A percentile compares a stretch with the other conserved stretches of the same genome.
These are phyloP conservation scores for Penicillium digitatum DNA, from an alignment of 2,329 filamentous ascomycete species.

Conservation along the genomic window DNA sequence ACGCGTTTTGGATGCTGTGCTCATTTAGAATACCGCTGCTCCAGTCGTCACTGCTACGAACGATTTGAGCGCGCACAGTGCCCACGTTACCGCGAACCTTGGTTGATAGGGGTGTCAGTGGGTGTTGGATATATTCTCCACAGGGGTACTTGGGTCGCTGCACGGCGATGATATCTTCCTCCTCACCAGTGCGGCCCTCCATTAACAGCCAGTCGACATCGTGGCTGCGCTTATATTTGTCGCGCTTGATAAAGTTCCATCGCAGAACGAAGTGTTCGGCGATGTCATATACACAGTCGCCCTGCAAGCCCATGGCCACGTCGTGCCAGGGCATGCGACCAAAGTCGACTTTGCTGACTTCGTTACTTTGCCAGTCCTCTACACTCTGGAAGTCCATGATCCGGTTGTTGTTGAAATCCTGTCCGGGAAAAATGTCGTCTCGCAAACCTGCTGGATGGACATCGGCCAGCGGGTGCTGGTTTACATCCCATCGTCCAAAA, in stretches of 20 bases:
- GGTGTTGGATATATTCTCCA: constrained; percentile 81
- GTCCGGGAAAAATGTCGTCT: constrained; percentile 86
- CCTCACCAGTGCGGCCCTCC: constrained; percentile 67
- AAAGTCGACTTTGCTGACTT: constrained; percentile 83
- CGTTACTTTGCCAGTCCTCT: constrained; percentile 86
- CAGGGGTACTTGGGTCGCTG: constrained; percentile 86
- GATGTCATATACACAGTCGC: constrained; percentile 87
- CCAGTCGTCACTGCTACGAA: constrained; percentile 91
- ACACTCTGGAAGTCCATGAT: constrained; percentile 95
- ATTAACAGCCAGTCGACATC: constrained; percentile 81
- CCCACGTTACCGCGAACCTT: constrained; percentile 65
- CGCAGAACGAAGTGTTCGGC: constrained; percentile 91
- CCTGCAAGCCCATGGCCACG: constrained; percentile 85
- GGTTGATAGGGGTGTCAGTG: constrained; percentile 62
- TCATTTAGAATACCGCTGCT: constrained; percentile 80
- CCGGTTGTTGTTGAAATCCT: constrained; percentile 97
- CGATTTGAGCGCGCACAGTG: constrained; percentile 73
- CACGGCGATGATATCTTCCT: constrained; percentile 83
- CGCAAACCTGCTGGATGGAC: constrained; percentile 78
- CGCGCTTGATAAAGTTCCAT: constrained; percentile 95
- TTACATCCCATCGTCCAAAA: constrained; percentile 89
- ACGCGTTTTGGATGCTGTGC: constrained; percentile 84
- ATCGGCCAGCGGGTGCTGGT: constrained; percentile 81
- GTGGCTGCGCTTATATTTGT: constrained; percentile 91
- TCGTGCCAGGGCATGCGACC: constrained; percentile 99